A percentile compares a stretch with the other conserved stretches of the same genome.
phyloP scores from a whole-genome alignment of 495 filamentous ascomycete species.

The Hypomontagnella monticulosa region DNA sequence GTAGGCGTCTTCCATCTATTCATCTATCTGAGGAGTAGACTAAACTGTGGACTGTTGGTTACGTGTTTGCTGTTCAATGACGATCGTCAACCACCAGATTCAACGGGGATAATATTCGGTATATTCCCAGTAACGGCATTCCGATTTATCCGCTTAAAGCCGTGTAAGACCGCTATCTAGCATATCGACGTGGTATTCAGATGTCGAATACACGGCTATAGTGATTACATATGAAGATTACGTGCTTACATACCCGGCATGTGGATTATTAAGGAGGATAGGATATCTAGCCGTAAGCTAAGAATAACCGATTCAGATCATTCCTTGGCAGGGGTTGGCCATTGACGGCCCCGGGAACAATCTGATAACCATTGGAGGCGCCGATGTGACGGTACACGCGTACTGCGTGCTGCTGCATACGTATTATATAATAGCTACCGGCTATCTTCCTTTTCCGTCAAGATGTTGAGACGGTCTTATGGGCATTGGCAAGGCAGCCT shows the following conservation, averaged over 20 bases:
- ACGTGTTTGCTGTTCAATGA: background rate
- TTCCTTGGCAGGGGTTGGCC: constrained; percentile 24
- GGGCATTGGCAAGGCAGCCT: background rate
- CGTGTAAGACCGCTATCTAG: too few species aligned
- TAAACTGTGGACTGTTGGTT: background rate
- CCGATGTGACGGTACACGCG: background rate
- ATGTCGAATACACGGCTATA: too few species aligned
- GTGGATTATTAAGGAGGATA: background rate
- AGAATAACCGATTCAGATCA: background rate
- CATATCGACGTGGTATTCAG: too few species aligned
- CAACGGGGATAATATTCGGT: too few species aligned
- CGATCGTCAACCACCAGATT: too few species aligned
- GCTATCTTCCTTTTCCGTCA: background rate
- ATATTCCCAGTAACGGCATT: too few species aligned
- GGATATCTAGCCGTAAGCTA: background rate
- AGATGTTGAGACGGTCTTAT: background rate
- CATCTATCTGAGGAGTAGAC: background rate
- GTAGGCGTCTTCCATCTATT: too few species aligned
- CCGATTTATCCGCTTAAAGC: too few species aligned
- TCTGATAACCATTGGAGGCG: constrained; percentile 4
- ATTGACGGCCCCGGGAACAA: constrained; percentile 1
- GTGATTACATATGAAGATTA: too few species aligned
- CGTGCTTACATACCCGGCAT: background rate
- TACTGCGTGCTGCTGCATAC: background rate
- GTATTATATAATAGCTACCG: background rate